Base-by-base conservation (phyloP, 495 filamentous ascomycete genomes). In the Collariella sp. region DNA sequence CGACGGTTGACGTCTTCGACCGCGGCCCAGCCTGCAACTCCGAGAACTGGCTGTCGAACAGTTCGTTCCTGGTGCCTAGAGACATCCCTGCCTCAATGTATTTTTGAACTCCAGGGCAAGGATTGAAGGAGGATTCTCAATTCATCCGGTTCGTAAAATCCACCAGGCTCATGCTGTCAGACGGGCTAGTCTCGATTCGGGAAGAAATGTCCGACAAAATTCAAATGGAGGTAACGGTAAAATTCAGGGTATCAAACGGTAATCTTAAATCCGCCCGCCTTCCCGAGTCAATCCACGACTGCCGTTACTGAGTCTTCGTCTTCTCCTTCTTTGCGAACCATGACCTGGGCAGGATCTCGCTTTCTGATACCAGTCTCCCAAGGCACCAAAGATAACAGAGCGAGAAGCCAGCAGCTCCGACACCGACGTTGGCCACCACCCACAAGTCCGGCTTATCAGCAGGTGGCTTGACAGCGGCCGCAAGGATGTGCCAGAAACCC, bases 361-460 rank as follows among this genome's bases (percentile, higher is more conserved):
- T 83, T 63, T 88, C 81, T 50, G 73, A 68, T 36, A 88, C 67
- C 56, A 95, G 59, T 57, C 78, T 82, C 79, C 79, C 83, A 48
- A 89, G 67, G 62, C 88, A 95, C 94, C 94, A 97, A 5, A 91
- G 65, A 68, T 95, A 96, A 62, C 88, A 91, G 20, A 95, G 69
- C 0, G 81, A 81, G 63, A 96, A 98, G 2, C 89, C 91, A 10
- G 78, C 85, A 24, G 86, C 86, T 7, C 91, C 93, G 9, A 97
- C 72, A 20, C 88, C 77, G 3, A 89, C 91, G 60, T 97, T 97
- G 11, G 83, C 70, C 1, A 98, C 94, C 7, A 91, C 84, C 89
- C 90, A 97, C 10, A 98, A 67, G 73, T 98, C 93, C 12, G 93
- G 93, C 64, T 91, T 95, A 29, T 75, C 75, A 2, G 75, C 60